Conservation (phyloP, 139 green algal genomes). For the Raphidocelis subcapitata region DNA sequence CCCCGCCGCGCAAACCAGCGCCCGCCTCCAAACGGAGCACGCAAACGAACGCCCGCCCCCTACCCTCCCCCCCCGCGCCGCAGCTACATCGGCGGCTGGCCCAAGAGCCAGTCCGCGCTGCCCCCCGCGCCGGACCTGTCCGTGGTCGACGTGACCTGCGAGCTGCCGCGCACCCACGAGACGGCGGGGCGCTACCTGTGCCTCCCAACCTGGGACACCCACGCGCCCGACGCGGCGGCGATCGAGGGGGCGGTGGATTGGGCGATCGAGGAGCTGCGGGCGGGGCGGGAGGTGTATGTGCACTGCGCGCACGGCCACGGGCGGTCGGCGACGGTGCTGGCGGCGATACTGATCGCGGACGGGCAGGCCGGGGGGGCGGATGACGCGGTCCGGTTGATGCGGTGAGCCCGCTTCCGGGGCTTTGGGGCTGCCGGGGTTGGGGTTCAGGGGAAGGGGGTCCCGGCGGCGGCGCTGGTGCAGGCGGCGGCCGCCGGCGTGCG, state of each 20-base stretch:
- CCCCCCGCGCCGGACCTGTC: constrained; percentile 38
- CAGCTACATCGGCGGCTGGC: constrained; percentile 41
- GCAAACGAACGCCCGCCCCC: too few species aligned
- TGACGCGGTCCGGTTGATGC: constrained; percentile 31
- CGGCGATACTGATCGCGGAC: constrained; percentile 46
- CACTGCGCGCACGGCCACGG: constrained; percentile 71
- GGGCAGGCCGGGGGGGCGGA: constrained; percentile 11
- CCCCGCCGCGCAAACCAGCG: not conserved
- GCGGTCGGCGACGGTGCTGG: constrained; percentile 49
- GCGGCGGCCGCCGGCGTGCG: too few species aligned
- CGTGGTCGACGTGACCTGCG: constrained; percentile 69
- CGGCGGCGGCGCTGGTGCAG: too few species aligned
- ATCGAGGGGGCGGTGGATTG: constrained; percentile 64
- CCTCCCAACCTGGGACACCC: constrained; percentile 46
- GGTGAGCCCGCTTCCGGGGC: not conserved
- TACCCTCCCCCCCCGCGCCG: too few species aligned
- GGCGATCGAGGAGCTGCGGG: constrained; percentile 31
- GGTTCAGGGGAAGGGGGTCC: too few species aligned
- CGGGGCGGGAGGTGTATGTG: constrained; percentile 46
- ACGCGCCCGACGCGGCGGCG: constrained; percentile 28
- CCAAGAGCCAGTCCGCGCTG: constrained; percentile 32
- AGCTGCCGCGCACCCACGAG: constrained; percentile 52
- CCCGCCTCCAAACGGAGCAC: too few species aligned
- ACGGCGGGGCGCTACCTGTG: constrained; percentile 44
- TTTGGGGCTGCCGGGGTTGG: too few species aligned